Evolutionary conservation across 202 grass and related monocot species (phyloP), one percentile per base, ranked within the genome.

Genomic region (Saccharum hybrid): DNA sequence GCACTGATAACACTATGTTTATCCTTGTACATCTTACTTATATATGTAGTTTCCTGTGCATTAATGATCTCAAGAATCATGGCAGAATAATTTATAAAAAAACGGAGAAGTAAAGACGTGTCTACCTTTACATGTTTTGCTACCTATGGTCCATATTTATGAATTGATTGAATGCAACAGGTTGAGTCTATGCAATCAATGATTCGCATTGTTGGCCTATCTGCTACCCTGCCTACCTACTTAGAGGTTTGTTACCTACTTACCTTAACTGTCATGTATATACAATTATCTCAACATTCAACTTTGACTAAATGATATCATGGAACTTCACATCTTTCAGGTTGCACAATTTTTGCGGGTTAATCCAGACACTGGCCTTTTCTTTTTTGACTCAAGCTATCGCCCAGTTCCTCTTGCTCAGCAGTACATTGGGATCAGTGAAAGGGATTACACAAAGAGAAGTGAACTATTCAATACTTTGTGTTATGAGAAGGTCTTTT

Each of bases 181-280:
- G 96, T 98, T 82, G 96, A 98, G 85, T 98, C 96, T 11, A 90
- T 92, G 62, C 90, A 98, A 93, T 98, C 95, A 34, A 98, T 98
- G 95, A 95, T 98, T 70, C 90, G 89, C 14, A 98, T 98, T 79
- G 95, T 98, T 81, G 95, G 95, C 57, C 87, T 98, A 68, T 95
- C 95, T 85, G 95, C 95, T 82, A 98, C 95, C 70, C 88, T 98
- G 66, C 95, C 95, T 74, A 98, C 94, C 81, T 98, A 98, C 81
- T 72, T 93, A 80, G 95, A 98, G 89, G 95, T 98, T 31, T 83
- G 66, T 90, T 54, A 41, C 33, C 46, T 78, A 68, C 69, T 86
- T 78, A 48, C n/a, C 40, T 78, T 88, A 79, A 84, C 18, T 88
- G 67, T 61, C 41, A 76, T 71, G 46, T 78, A 68, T 78, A 34